Evolutionary conservation across 306 rosid genomes (phyloP), one percentile per base, ranked within the genome.

Genomic region (Sicyos edulis): DNA sequence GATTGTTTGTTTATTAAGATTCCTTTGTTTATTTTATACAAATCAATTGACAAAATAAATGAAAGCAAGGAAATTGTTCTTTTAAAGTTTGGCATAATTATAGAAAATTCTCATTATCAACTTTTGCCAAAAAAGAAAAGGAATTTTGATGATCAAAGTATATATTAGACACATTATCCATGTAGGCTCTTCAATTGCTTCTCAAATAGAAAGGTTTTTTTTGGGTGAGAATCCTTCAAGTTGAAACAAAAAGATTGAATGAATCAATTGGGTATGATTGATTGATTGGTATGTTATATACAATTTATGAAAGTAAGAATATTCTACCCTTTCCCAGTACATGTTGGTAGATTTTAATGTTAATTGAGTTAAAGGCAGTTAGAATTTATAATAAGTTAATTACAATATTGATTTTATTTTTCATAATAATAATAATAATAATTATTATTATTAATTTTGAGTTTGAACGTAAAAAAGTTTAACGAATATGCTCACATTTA

Each of bases 71-170:
- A 19, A 19, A 2, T 19, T 55, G 51, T 63, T 37, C 3, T 8
- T 37, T 63, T 63, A 63, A 63, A 37, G 70, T 63, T 40, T 37
- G 16, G 8, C 51, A 37, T 40, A 63, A 63, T 63, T 63, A 63
- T 63, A 40, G 70, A 63, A 37, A 40, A 51, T 63, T 63, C 70
- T 63, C 29, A 62, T 34, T 7, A 62, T 37, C 67, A 22, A 57
- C n/a, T 16, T 58, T 22, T 58, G 37, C 2, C 45, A 6, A 40
- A 40, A 40, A 9, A 21, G 5, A 19, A 9, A 10, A 0, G 2
- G 3, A 40, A 40, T 32, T 32, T 32, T 57, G 3, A 57, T 57
- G 37, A 12, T 59, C 65, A 26, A 10, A 59, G 10, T 24, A 24
- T 61, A 32, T 61, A 32, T 32, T 29, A 16, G 26, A 13, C 32